Evolutionary conservation across 164 flowering plant species (phyloP).

Genomic region (Vitis cinerea): DNA sequence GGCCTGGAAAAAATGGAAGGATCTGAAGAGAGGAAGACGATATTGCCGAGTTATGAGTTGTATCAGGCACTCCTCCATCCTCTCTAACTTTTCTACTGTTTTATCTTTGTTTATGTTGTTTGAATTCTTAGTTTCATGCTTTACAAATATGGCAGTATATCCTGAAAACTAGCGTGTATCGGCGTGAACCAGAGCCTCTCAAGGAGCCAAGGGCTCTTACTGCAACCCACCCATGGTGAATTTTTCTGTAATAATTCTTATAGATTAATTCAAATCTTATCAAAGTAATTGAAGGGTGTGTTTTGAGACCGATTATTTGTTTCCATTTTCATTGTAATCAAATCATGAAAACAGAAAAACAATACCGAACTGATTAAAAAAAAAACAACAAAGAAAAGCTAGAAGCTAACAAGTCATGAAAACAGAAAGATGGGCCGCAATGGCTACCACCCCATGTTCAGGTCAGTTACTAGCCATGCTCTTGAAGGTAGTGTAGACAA

Average conservation of each 20-base stretch:
- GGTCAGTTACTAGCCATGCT: constrained; percentile 45
- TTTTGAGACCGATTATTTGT: too few species aligned
- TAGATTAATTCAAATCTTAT: too few species aligned
- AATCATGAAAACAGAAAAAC: too few species aligned
- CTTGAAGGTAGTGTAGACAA: constrained; percentile 42
- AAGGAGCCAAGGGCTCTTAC: constrained; percentile 10
- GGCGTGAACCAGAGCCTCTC: constrained; percentile 20
- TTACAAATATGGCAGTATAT: constrained; percentile 15
- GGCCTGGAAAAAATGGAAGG: too few species aligned
- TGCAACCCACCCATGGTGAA: not conserved
- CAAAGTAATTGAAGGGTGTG: too few species aligned
- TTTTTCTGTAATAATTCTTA: constrained; percentile 10
- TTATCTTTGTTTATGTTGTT: not conserved
- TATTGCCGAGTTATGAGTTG: constrained; percentile 13
- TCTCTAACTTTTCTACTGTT: not conserved
- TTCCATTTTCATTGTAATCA: too few species aligned
- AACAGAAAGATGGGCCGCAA: constrained; percentile 17
- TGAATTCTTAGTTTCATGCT: not conserved
- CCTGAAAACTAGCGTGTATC: constrained; percentile 27
- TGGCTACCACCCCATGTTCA: constrained; percentile 37
- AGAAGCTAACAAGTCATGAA: too few species aligned
- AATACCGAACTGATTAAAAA: too few species aligned
- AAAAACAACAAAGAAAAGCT: too few species aligned
- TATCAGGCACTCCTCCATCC: not conserved
- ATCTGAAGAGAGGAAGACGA: too few species aligned